These are phyloP conservation scores for Clonostachys solani DNA, from an alignment of 2,329 filamentous ascomycete genomes.

Conservation along the genomic window DNA sequence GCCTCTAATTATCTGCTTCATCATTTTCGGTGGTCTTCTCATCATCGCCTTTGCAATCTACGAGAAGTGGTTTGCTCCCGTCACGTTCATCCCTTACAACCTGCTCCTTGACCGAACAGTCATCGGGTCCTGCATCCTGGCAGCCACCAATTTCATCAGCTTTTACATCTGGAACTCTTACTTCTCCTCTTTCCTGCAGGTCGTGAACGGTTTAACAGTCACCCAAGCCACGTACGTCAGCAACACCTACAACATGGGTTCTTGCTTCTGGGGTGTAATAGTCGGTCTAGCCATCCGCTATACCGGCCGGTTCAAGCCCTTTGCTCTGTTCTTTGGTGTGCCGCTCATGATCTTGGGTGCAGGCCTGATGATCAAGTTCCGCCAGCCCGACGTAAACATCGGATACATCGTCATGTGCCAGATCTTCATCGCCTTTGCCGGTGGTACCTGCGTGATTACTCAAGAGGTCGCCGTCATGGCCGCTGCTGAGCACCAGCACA, in stretches of 20 bases:
- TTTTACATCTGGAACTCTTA: slow-evolving; percentile 40
- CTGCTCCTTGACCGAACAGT: slow-evolving; percentile 44
- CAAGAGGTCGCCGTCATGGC: slow-evolving; percentile 59
- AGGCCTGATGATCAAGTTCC: slow-evolving; percentile 32
- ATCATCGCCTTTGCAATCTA: slow-evolving; percentile 46
- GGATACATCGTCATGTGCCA: slow-evolving; percentile 48
- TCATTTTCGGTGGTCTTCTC: slow-evolving; percentile 50
- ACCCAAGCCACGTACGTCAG: slow-evolving; percentile 32
- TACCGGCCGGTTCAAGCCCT: slow-evolving; percentile 36
- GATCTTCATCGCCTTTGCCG: slow-evolving; percentile 36
- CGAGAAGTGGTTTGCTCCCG: slow-evolving; percentile 48
- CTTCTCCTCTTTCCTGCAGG: slow-evolving; percentile 45
- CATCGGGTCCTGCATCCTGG: slow-evolving; percentile 35
- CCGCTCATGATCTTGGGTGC: slow-evolving; percentile 31
- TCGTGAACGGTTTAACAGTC: slow-evolving; percentile 31
- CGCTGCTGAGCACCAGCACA: slow-evolving; percentile 52
- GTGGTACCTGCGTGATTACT: slow-evolving; percentile 54
- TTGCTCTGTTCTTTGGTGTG: slow-evolving; percentile 28
- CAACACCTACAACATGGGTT: slow-evolving; percentile 40
- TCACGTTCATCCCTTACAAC: slow-evolving; percentile 46
- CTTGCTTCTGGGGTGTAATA: slow-evolving; percentile 30
- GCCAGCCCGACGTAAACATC: slow-evolving; percentile 22
- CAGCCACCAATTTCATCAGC: slow-evolving; percentile 4
- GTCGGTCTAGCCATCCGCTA: slow-evolving; percentile 34
- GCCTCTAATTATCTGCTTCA: slow-evolving; percentile 47